These are phyloP conservation scores for Endotrypanum monterogeii DNA, from an alignment of 208 protist genomes.

Conservation along the genomic window DNA sequence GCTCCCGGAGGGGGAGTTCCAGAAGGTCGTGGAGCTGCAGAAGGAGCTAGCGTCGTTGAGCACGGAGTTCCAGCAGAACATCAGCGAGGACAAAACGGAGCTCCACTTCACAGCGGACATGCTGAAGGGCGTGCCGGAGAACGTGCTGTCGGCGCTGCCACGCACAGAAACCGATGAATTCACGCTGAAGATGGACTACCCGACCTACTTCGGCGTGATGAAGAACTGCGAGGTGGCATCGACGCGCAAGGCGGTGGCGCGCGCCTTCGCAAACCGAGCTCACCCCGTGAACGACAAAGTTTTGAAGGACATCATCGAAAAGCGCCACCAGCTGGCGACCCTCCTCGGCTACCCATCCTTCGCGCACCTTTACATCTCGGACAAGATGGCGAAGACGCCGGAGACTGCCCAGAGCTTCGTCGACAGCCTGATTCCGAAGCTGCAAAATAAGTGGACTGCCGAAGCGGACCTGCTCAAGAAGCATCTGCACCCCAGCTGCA, in stretches of 20 bases:
- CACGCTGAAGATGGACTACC: constrained; percentile 85
- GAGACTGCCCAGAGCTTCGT: constrained; percentile 66
- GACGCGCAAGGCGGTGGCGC: constrained; percentile 59
- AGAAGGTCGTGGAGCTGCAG: constrained; percentile 62
- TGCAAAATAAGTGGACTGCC: constrained; percentile 75
- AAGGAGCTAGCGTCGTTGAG: constrained; percentile 66
- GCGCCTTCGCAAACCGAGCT: constrained; percentile 72
- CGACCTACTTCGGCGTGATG: constrained; percentile 88
- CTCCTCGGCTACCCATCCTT: constrained; percentile 74
- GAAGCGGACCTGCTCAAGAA: constrained; percentile 70
- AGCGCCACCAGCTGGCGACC: constrained; percentile 67
- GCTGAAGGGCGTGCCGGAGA: constrained; percentile 69
- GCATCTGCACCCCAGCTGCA: constrained; percentile 69
- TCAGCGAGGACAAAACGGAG: constrained; percentile 76
- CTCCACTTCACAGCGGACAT: constrained; percentile 51
- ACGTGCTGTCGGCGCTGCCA: constrained; percentile 42
- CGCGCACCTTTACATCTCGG: constrained; percentile 64
- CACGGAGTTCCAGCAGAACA: constrained; percentile 79
- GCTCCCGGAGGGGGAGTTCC: constrained; percentile 60
- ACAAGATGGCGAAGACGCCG: constrained; percentile 86
- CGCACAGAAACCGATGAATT: constrained; percentile 36
- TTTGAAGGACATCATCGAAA: constrained; percentile 66
- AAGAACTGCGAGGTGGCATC: constrained; percentile 79
- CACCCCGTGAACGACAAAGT: constrained; percentile 67
- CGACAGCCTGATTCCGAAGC: constrained; percentile 59